These are phyloP conservation scores for Bruguiera gymnorhiza DNA, from an alignment of 345 rosid species.

Conservation along the genomic window DNA sequence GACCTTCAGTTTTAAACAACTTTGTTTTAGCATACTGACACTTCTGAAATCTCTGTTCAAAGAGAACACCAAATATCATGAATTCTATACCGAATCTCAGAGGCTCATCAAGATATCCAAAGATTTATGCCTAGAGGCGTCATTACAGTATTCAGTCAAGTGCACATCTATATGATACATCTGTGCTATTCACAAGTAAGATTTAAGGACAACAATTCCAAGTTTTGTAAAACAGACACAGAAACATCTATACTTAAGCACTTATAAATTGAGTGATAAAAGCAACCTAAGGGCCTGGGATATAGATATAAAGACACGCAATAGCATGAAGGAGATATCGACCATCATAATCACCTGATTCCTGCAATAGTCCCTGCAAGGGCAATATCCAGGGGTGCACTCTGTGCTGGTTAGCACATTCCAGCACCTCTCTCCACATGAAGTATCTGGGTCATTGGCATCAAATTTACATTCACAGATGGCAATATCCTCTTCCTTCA, in stretches of 20 bases:
- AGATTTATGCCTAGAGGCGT: too few relatives aligned
- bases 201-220: too few relatives aligned
- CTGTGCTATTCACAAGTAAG: too few relatives aligned
- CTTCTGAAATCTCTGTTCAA: conserved; percentile 71
- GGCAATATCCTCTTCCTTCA: conserved; percentile 91
- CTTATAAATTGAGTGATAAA: too few relatives aligned
- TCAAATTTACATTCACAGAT: conserved; percentile 75
- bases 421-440: conserved; percentile 85
- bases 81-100: not conserved
- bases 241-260: too few relatives aligned
- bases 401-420: conserved; percentile 87
- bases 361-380: conserved; percentile 66
- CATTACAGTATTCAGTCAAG: too few relatives aligned
- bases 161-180: too few relatives aligned
- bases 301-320: too few relatives aligned
- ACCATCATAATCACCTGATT: conserved; percentile 56
- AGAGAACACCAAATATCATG: conserved; percentile 8
- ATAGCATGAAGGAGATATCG: too few relatives aligned
- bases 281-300: too few relatives aligned
- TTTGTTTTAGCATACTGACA: conserved; percentile 79
- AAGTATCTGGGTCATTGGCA: conserved; percentile 63
- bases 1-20: conserved; percentile 67
- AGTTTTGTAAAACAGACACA: too few relatives aligned
- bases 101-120: too few relatives aligned
- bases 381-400: conserved; percentile 82